Conservation (phyloP, 805 yeast species). For the Ogataea corticis region DNA sequence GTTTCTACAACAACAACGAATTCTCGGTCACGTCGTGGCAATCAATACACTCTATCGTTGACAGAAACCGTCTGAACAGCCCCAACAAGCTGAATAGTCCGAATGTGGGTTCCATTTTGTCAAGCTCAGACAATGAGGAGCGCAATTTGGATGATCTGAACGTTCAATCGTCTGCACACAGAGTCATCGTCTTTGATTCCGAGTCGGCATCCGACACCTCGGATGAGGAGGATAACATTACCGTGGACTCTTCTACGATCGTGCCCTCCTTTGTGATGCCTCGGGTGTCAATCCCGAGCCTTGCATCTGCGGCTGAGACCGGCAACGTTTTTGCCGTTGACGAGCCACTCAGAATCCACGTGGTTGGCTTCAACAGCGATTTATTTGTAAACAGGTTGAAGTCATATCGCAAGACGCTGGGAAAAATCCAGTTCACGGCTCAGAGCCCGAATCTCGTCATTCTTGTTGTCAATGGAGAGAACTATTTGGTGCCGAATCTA, state of each 20-base stretch:
- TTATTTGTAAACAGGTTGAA: slow-evolving; percentile 25
- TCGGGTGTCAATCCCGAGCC: slow-evolving; percentile 30
- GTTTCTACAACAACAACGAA: slow-evolving; percentile 23
- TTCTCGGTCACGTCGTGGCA: slow-evolving; percentile 39
- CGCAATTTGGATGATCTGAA: slow-evolving; percentile 19
- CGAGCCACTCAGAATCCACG: slow-evolving; percentile 24
- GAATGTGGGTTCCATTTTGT: slow-evolving; percentile 32
- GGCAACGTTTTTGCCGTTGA: background rate
- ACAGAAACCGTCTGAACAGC: slow-evolving; percentile 4
- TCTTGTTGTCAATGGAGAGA: slow-evolving; percentile 30
- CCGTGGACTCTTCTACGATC: slow-evolving; percentile 30
- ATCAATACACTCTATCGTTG: slow-evolving; percentile 23
- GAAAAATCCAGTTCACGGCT: slow-evolving; percentile 29
- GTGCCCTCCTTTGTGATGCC: slow-evolving; percentile 41
- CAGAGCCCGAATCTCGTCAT: slow-evolving; percentile 29
- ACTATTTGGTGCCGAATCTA: slow-evolving; percentile 30
- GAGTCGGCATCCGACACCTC: slow-evolving; percentile 22
- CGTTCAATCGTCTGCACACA: slow-evolving; percentile 16
- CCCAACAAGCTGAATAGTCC: slow-evolving; percentile 21
- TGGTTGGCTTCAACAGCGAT: slow-evolving; percentile 28
- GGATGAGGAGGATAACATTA: slow-evolving; percentile 26
- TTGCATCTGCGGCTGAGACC: slow-evolving; percentile 1
- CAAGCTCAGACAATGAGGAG: slow-evolving; percentile 36
- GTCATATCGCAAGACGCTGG: slow-evolving; percentile 31
- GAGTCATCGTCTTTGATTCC: slow-evolving; percentile 27